Percentiles rank a stretch among this genome's conserved stretches.
Evolutionary conservation across 371 early-diverging fungal species (phyloP).

Genomic region (Sporodiniella umbellata): DNA sequence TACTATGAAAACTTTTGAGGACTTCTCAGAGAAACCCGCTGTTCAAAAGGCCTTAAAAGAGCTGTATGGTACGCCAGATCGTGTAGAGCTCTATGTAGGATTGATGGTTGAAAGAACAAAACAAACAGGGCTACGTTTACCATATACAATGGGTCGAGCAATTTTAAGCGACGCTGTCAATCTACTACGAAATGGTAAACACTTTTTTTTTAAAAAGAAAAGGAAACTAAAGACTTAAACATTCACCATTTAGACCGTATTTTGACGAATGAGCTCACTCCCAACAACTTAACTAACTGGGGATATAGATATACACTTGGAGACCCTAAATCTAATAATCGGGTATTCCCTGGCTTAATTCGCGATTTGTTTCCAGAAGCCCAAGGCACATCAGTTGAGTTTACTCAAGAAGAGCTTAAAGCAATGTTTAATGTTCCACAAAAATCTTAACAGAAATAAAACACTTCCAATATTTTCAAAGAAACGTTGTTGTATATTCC

Average conservation of each 20-base stretch:
- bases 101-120: conserved; percentile 43
- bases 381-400: conserved; percentile 1
- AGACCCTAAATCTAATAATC: conserved; percentile 15
- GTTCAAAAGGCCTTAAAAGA: conserved; percentile 41
- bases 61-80: conserved; percentile 39
- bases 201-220: neutral
- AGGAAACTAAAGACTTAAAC: neutral
- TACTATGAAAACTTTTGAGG: conserved; percentile 34
- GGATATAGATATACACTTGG: conserved; percentile 27
- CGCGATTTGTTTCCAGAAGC: conserved; percentile 15
- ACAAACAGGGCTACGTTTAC: conserved; percentile 37
- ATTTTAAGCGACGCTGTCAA: conserved; percentile 55
- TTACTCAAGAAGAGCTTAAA: conserved; percentile 14
- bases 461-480: too few relatives aligned
- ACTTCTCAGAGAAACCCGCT: conserved; percentile 34
- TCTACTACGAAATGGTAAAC: conserved; percentile 46
- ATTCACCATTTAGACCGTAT: conserved; percentile 18
- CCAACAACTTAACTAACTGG: conserved; percentile 40
- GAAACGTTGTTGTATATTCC: too few relatives aligned
- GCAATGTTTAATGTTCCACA: conserved; percentile 20
- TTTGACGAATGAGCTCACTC: conserved; percentile 31
- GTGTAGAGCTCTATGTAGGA: conserved; percentile 52
- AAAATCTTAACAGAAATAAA: neutral
- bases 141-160: conserved; percentile 48
- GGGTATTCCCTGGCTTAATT: conserved; percentile 19